Evolutionary conservation across 306 rosid species (phyloP).

Genomic region (Dryas drummondii): DNA sequence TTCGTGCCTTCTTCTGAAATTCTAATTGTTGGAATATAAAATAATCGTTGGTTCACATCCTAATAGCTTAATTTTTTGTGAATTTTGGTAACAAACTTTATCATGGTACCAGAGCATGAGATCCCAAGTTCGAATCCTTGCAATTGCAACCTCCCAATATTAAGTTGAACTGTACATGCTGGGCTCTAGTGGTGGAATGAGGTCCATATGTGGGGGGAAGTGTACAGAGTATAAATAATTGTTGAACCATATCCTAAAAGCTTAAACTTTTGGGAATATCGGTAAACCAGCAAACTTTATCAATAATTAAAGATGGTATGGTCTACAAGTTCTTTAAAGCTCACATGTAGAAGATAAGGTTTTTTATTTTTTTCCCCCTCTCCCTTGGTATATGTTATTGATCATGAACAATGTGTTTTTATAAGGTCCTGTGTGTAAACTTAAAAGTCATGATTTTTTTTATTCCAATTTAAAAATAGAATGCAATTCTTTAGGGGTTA

Average conservation of each 20-base stretch:
- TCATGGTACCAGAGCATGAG: not conserved
- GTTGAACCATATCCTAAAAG: not conserved
- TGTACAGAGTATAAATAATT: not conserved
- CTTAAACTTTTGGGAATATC: too few species aligned
- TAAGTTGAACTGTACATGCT: not conserved
- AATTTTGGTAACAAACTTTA: not conserved
- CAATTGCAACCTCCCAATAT: not conserved
- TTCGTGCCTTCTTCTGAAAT: not conserved
- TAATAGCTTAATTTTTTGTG: too few species aligned
- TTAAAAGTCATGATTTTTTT: too few species aligned
- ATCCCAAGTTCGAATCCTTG: not conserved
- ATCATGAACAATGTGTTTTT: too few species aligned
- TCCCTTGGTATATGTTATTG: too few species aligned
- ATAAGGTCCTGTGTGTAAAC: too few species aligned
- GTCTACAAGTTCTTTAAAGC: not conserved
- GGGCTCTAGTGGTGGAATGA: not conserved
- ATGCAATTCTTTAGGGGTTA: too few species aligned
- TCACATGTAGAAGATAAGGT: too few species aligned
- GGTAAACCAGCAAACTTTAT: not conserved
- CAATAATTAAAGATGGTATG: not conserved
- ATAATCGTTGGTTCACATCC: too few species aligned
- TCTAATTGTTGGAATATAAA: not conserved
- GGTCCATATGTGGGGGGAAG: not conserved
- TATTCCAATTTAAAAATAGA: too few species aligned
- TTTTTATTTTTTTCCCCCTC: too few species aligned